A percentile compares a stretch with the other conserved stretches of the same genome.
phyloP scores from a whole-genome alignment of 257 asterid genomes.

The Solanum bulbocastanum region DNA sequence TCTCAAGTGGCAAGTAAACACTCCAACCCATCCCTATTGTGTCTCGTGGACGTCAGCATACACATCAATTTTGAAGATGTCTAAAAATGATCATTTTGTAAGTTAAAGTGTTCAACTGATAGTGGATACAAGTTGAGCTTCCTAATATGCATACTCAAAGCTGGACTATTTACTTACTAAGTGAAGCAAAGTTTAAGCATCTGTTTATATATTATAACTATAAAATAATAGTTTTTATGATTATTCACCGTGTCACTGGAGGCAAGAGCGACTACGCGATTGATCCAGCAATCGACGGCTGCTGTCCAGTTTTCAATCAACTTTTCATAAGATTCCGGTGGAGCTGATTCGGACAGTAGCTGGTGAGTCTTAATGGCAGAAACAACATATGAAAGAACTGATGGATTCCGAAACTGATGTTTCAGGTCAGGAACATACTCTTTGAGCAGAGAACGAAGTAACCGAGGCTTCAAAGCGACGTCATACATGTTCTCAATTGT shows the following conservation, averaged over 20 bases:
- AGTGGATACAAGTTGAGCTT: background rate
- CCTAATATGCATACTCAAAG: background rate
- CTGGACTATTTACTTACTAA: background rate
- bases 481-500: constrained; percentile 24
- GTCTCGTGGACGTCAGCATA: background rate
- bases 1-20: background rate
- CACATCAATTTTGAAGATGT: background rate
- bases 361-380: constrained; percentile 42
- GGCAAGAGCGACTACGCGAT: constrained; percentile 44
- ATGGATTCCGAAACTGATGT: constrained; percentile 46
- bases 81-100: background rate
- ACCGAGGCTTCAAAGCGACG: constrained; percentile 41
- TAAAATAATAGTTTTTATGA: background rate
- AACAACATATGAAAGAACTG: constrained; percentile 56
- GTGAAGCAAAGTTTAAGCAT: background rate
- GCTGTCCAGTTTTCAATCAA: constrained; percentile 51
- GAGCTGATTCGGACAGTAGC: constrained; percentile 42
- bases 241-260: constrained; percentile 48
- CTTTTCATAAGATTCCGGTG: constrained; percentile 22
- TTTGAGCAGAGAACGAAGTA: constrained; percentile 53
- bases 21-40: background rate
- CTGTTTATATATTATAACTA: background rate
- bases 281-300: constrained; percentile 71
- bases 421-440: constrained; percentile 70
- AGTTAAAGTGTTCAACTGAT: background rate